Evolutionary conservation across 2,329 filamentous ascomycete genomes (phyloP).

Genomic region (Fusarium clavum): DNA sequence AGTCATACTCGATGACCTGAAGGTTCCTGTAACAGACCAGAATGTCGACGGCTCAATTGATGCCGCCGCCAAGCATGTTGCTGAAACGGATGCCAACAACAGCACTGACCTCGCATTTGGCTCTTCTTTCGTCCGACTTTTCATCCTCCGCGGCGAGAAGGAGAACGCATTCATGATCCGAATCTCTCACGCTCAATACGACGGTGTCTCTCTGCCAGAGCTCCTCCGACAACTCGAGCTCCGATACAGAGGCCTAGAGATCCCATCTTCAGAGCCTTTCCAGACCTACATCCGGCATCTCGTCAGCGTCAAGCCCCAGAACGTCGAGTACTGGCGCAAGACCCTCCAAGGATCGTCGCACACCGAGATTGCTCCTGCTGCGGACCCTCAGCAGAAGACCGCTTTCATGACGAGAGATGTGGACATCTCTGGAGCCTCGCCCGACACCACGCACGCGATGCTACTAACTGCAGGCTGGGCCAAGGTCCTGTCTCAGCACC

Average conservation of each 20-base stretch:
- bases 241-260: conserved; percentile 50
- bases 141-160: conserved; percentile 26
- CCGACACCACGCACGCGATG: conserved; percentile 44
- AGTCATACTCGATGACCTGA: conserved; percentile 38
- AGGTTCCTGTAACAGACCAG: conserved; percentile 30
- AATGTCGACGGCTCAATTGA: conserved; percentile 25
- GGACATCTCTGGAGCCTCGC: conserved; percentile 39
- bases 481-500: conserved; percentile 39
- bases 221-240: conserved; percentile 56
- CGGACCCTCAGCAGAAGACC: conserved; percentile 30
- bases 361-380: conserved; percentile 37
- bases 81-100: conserved; percentile 19
- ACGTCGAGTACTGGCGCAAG: conserved; percentile 38
- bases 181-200: conserved; percentile 63
- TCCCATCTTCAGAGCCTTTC: conserved; percentile 36
- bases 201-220: conserved; percentile 60
- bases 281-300: conserved; percentile 33
- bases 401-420: conserved; percentile 45
- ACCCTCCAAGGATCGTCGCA: conserved; percentile 33
- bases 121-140: conserved; percentile 35
- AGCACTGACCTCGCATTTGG: conserved; percentile 31
- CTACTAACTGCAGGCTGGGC: conserved; percentile 48
- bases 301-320: conserved; percentile 5
- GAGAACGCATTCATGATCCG: conserved; percentile 45
- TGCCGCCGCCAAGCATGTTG: conserved; percentile 31